Percentiles rank a stretch among this genome's conserved stretches.
These are phyloP conservation scores for Pseudogymnoascus sp. DNA, from an alignment of 2,329 filamentous ascomycete species.

Conservation along the genomic window DNA sequence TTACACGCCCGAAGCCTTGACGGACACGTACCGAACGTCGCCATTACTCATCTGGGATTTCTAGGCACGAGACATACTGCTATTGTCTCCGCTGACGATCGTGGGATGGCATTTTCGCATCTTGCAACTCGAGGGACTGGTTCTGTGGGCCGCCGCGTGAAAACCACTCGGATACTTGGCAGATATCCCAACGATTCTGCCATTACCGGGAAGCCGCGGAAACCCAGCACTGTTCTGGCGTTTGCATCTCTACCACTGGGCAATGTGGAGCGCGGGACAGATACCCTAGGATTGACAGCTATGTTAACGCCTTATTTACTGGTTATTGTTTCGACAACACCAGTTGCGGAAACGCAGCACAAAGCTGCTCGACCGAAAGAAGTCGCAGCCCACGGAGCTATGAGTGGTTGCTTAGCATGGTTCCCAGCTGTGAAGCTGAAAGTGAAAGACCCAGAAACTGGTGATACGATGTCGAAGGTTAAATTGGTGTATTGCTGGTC, in stretches of 20 bases:
- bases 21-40: conserved; percentile 70
- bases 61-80: conserved; percentile 89
- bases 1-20: conserved; percentile 60
- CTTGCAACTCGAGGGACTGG: conserved; percentile 87
- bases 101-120: conserved; percentile 97
- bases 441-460: conserved; percentile 55
- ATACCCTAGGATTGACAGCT: conserved; percentile 81
- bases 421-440: conserved; percentile 94
- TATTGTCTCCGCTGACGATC: conserved; percentile 86
- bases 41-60: conserved; percentile 88
- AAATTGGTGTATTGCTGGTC: conserved; percentile 99
- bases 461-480: conserved; percentile 63
- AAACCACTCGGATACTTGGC: conserved; percentile 82
- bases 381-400: conserved; percentile 75
- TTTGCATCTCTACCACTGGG: conserved; percentile 86
- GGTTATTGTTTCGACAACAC: conserved; percentile 95
- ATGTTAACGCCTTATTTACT: conserved; percentile 93
- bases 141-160: conserved; percentile 73
- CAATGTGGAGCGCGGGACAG: conserved; percentile 85
- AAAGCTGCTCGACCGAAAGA: conserved; percentile 90
- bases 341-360: conserved; percentile 90
- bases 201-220: conserved; percentile 56
- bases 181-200: conserved; percentile 69
- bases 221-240: conserved; percentile 88
- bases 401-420: conserved; percentile 94